Evolutionary conservation across 2,329 filamentous ascomycete genomes (phyloP), one percentile per base, ranked within the genome.

Genomic region (Grosmannia clavigera): DNA sequence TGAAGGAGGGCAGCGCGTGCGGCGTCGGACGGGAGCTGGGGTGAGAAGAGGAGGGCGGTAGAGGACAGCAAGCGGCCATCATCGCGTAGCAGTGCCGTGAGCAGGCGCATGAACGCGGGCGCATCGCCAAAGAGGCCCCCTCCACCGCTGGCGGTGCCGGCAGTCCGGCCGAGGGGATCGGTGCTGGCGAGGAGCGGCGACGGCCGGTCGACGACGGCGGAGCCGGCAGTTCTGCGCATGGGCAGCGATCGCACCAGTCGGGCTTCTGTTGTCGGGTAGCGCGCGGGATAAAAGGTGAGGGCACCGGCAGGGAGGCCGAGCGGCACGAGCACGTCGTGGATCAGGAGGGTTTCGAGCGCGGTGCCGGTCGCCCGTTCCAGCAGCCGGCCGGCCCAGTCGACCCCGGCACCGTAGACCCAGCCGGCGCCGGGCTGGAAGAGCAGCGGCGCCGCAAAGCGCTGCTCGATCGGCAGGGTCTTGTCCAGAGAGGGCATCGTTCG

Each of bases 61-160:
- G 70, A 68, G 25, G 68, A 71, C 7, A 83, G 71, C 0, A 83
- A 63, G 51, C 72, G 75, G 3, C 74, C 75, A 58, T 82, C 79
- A 54, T 81, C 74, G 1, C 68, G 67, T 0, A 81, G 69, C 1
- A 83, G 65, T 2, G 77, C 78, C 3, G 68, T 69, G 3, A 79
- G 65, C 5, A 82, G 66, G 43, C 73, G 73, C 58, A 76, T 62
- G 61, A 77, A 82, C 27, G 78, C 73, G 0, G 62, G 43, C 6
- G 75, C 69, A 3, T 69, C 67, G 3, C 70, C 70, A 58, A 67
- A 73, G 5, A 68, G 55, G 1, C 74, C 74, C 55, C 70, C 68
- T 0, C 74, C 75, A 25, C 72, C 74, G 50, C 63, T 31, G 52
- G 64, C 56, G 0, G 53, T 57, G 1, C 54, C 43, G 1, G 50